These are phyloP conservation scores for Clonostachys chloroleuca DNA, from an alignment of 2,329 filamentous ascomycete genomes.

Conservation along the genomic window DNA sequence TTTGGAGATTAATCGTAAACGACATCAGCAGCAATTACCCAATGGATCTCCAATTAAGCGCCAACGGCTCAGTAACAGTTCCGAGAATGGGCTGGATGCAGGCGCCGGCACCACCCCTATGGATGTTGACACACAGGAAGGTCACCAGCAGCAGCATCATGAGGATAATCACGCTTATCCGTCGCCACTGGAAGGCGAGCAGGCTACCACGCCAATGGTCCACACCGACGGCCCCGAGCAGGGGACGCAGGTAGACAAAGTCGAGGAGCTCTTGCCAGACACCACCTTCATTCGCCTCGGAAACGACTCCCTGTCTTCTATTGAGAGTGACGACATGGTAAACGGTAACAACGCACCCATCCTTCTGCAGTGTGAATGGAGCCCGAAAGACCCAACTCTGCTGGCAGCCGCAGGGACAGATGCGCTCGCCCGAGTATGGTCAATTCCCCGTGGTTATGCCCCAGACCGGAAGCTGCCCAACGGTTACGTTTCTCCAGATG, in stretches of 20 bases:
- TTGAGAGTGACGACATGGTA: slow-evolving; percentile 12
- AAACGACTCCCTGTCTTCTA: background rate
- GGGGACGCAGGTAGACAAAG: slow-evolving; percentile 61
- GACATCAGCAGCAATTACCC: slow-evolving; percentile 38
- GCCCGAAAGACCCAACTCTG: slow-evolving; percentile 58
- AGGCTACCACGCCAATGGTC: slow-evolving; percentile 43
- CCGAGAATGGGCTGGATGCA: slow-evolving; percentile 49
- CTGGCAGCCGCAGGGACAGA: slow-evolving; percentile 66
- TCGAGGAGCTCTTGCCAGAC: slow-evolving; percentile 52
- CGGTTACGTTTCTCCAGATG: slow-evolving; percentile 30
- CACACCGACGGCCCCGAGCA: slow-evolving; percentile 59
- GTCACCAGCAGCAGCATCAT: slow-evolving; percentile 26
- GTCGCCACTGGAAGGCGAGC: slow-evolving; percentile 57
- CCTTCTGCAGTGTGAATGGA: slow-evolving; percentile 66
- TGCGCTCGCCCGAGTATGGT: slow-evolving; percentile 67
- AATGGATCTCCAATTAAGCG: slow-evolving; percentile 57
- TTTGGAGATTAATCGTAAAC: slow-evolving; percentile 43
- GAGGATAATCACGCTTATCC: slow-evolving; percentile 59
- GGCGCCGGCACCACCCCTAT: slow-evolving; percentile 46
- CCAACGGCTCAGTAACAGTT: slow-evolving; percentile 57
- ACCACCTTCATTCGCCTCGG: slow-evolving; percentile 58
- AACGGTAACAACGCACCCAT: slow-evolving; percentile 50
- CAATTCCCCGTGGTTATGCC: slow-evolving; percentile 49
- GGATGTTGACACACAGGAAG: slow-evolving; percentile 50
- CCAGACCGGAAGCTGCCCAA: slow-evolving; percentile 15